Evolutionary conservation across 345 rosid genomes (phyloP), one percentile per base, ranked within the genome.

Genomic region (Brassica napus): DNA sequence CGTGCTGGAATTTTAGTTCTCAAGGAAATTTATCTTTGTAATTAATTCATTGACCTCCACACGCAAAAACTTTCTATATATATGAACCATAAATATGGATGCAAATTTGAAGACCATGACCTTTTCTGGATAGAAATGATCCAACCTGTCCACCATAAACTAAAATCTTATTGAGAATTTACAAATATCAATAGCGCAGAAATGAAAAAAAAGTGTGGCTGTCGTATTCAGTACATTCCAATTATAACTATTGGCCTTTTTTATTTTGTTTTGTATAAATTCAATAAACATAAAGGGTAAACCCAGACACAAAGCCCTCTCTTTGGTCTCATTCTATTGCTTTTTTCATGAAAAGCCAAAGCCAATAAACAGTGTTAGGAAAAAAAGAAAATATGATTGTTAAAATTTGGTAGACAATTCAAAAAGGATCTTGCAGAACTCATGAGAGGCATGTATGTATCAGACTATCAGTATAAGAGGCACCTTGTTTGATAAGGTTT

Each of bases 221-320:
- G 89, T 87, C 86, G 18, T 78, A 76, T 75, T 86, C 86, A 61
- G 71, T 71, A 73, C 73, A 76, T 83, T 81, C 81, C 8, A 28
- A 79, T 81, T 88, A 84, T 82, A 86, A 67, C 73, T 59, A 70
- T 75, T 81, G 64, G 80, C 64, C 65, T 21, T 39, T 55, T 73
- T 63, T 35, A 24, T 74, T 81, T 69, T 69, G 23, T 75, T 70
- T 57, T 65, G 3, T 71, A 31, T 31, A 28, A 66, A 55, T 52
- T 42, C 44, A 31, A 70, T 23, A 71, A 65, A 70, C 16, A 81
- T 55, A 81, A 75, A 75, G 83, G 69, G 80, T 71, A 58, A 75
- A 70, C 31, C 6, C 83, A 75, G 73, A 71, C 69, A 71, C 64
- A 81, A 71, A 71, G 79, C 76, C 34, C 73, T 81, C 76, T 71